A percentile compares a stretch with the other conserved stretches of the same genome.
phyloP scores from a whole-genome alignment of 345 rosid genomes.

The Eucalyptus pauciflora region DNA sequence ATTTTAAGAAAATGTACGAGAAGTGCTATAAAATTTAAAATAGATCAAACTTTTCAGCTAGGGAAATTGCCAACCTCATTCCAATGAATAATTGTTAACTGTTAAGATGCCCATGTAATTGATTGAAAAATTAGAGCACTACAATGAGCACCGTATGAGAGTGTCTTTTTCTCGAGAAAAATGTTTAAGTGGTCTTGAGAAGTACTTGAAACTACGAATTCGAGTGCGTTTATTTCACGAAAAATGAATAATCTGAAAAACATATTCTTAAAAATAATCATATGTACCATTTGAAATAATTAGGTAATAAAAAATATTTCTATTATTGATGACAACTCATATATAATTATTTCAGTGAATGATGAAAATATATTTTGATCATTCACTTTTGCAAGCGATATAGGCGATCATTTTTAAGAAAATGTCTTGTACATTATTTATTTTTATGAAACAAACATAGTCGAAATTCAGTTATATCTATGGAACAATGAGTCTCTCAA shows the following conservation, averaged over 20 bases:
- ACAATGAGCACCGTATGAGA: accelerated
- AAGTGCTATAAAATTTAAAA: not conserved
- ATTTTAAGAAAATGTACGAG: too few species aligned
- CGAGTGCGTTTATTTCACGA: accelerated
- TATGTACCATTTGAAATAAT: too few species aligned
- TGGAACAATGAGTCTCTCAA: not conserved
- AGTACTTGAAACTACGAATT: not conserved
- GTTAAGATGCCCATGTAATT: accelerated
- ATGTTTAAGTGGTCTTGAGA: not conserved
- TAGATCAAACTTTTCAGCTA: accelerated
- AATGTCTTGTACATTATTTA: accelerated
- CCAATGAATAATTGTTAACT: not conserved
- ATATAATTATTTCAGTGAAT: not conserved
- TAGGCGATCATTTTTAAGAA: too few species aligned
- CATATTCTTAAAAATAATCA: too few species aligned
- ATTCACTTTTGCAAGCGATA: too few species aligned
- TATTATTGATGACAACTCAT: too few species aligned
- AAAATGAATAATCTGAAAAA: too few species aligned
- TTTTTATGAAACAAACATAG: not conserved
- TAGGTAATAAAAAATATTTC: not conserved
- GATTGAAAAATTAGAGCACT: too few species aligned
- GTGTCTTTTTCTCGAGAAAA: not conserved
- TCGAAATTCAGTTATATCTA: not conserved
- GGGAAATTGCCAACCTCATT: not conserved
- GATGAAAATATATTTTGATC: not conserved